Conservation (phyloP, 805 yeast genomes). For the Candida insectalens region DNA sequence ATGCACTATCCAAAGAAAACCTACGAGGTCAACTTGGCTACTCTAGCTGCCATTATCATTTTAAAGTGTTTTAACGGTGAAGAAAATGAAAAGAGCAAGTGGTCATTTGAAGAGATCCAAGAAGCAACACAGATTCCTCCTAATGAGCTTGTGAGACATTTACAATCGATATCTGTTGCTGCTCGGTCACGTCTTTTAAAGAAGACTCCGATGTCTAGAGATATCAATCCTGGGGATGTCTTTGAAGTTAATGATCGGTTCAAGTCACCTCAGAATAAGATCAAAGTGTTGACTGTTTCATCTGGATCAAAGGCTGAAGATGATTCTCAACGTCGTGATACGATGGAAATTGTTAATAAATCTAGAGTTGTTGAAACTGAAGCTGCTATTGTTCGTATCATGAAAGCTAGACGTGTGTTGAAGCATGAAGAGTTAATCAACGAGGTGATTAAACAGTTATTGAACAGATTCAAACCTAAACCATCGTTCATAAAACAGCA, state of each 20-base stretch:
- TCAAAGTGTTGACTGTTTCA: conserved; percentile 67
- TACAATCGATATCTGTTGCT: conserved; percentile 74
- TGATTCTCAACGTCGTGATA: conserved; percentile 43
- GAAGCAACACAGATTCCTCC: conserved; percentile 65
- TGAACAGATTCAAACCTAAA: conserved; percentile 59
- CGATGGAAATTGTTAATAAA: conserved; percentile 46
- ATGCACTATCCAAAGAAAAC: conserved; percentile 58
- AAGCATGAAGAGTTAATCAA: conserved; percentile 58
- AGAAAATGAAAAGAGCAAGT: conserved; percentile 34
- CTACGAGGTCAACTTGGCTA: conserved; percentile 73
- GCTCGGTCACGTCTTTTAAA: conserved; percentile 68
- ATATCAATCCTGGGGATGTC: conserved; percentile 49
- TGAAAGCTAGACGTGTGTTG: conserved; percentile 63
- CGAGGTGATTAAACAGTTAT: conserved; percentile 52
- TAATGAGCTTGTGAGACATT: conserved; percentile 61
- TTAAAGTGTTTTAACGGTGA: conserved; percentile 55
- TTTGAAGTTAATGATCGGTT: conserved; percentile 64
- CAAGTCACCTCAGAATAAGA: conserved; percentile 54
- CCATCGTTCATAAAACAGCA: conserved; percentile 60
- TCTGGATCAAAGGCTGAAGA: conserved; percentile 35
- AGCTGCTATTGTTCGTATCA: conserved; percentile 81
- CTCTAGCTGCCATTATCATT: conserved; percentile 72
- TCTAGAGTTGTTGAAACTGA: conserved; percentile 63
- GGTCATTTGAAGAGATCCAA: conserved; percentile 53
- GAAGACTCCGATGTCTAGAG: conserved; percentile 69